These are phyloP conservation scores for Hypomontagnella submonticulosa DNA, from an alignment of 495 filamentous ascomycete genomes.

Conservation along the genomic window DNA sequence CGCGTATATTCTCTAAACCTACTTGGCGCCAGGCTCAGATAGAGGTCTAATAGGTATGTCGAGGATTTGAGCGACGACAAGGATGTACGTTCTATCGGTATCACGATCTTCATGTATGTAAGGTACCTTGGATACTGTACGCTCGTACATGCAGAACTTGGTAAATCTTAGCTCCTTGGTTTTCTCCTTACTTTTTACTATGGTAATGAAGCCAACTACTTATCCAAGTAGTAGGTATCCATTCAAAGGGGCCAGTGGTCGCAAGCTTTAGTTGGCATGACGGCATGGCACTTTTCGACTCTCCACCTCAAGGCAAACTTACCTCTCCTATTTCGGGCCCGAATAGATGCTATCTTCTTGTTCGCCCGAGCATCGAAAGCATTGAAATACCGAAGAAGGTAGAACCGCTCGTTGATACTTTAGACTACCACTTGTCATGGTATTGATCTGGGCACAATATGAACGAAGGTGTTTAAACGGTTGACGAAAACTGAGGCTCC, in stretches of 20 bases:
- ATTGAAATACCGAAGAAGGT: too few species aligned
- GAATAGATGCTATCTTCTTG: background rate
- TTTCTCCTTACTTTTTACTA: constrained; percentile 17
- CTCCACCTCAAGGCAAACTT: constrained; percentile 20
- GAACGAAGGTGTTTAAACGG: background rate
- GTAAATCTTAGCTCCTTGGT: too few species aligned
- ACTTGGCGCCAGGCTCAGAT: background rate
- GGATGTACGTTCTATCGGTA: constrained; percentile 19
- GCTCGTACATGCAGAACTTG: background rate
- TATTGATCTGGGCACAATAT: too few species aligned
- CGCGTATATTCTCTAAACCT: background rate
- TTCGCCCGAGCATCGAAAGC: background rate
- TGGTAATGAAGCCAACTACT: constrained; percentile 12
- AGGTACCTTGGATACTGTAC: background rate
- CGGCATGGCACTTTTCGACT: constrained; percentile 11
- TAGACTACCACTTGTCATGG: too few species aligned
- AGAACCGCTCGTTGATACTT: too few species aligned
- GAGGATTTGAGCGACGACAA: constrained; percentile 12
- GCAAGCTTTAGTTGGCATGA: constrained; percentile 13
- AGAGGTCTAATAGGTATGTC: constrained; percentile 10
- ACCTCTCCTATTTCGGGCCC: constrained; percentile 9
- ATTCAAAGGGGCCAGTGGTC: constrained; percentile 15
- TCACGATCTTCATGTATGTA: constrained; percentile 8
- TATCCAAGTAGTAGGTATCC: constrained; percentile 11
- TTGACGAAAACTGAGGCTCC: constrained; percentile 22